Base-by-base conservation (phyloP, 2,329 filamentous ascomycete genomes). In the Aspergillus tubingensis region DNA sequence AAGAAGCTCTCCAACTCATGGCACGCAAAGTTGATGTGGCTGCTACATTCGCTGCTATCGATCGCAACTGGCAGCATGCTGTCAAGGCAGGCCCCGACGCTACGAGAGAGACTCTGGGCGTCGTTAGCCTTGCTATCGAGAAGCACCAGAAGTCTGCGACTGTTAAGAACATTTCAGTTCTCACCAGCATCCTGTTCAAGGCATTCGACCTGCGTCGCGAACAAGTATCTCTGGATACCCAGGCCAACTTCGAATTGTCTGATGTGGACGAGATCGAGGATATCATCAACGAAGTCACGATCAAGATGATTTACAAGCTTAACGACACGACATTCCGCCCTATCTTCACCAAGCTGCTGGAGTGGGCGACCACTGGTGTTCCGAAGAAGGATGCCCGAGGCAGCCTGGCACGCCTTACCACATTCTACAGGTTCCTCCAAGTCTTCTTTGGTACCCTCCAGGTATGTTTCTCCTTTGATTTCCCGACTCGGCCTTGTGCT, bases 221-320 rank as follows among this genome's bases (percentile, higher is more conserved):
- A 54, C 77, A 79, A 59, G 57, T 72, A 15, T 68, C 70, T 10
- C 58, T 68, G 7, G 67, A 62, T n/a, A 65, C 70, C 1, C 65
- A 71, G 11, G 67, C 71, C 25, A 63, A 62, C 19, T 79, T 84
- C 55, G 80, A 86, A 21, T 73, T 77, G 25, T 74, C 74, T 8
- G 81, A 83, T 61, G 78, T 82, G 32, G 78, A 84, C 1, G 74
- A 81, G 44, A 80, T 92, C 11, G 91, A 96, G 72, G 78, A 80
- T 2, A 80, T 82, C 10, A 71, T 91, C 66, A 89, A 91, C 72
- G 85, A 89, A 8, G 86, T 90, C 11, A 86, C 88, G 0, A 85
- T 99, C 61, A 91, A 92, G 76, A 95, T 97, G 88, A 90, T 96
- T 57, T 92, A 96, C 81, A 98, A 98, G 81, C 85, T 99, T 63